Evolutionary conservation across 2,329 filamentous ascomycete species (phyloP), one percentile per base, ranked within the genome.

Genomic region (Talaromyces sp.): DNA sequence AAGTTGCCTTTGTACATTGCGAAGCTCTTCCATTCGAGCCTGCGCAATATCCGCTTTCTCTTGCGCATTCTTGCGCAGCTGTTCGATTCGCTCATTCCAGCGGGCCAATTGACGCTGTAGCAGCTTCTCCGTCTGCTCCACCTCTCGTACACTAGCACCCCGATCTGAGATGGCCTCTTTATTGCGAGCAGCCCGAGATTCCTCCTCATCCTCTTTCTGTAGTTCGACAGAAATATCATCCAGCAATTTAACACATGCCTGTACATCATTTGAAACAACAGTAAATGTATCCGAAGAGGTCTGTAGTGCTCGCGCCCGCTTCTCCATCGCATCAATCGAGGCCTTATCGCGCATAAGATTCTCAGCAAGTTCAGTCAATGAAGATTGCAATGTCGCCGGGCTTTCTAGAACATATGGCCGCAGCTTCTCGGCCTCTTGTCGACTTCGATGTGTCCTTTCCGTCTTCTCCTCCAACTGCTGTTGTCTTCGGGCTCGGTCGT

Each of bases 331-430:
- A 67, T 97, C 93, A 56, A 97, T 95, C 55, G 93, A 89, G 9
- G 85, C 78, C 68, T 93, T 93, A 71, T 97, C 92, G 45, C 81
- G 81, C 59, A 82, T 83, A 47, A 97, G 80, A 43, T 86, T 90
- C 65, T 90, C 88, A 56, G 86, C 90, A 50, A 99, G 79, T 58
- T 97, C 91, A 2, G 88, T 84, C 51, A 99, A 78, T 40, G 87
- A 88, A 29, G 88, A 83, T 71, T 97, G 92, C 24, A 99, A 81
- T 14, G 87, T 86, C 2, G 86, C 87, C 0, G 93, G 91, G 65
- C 89, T 95, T 70, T 97, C 91, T 52, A 93, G 83, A 37, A 94
- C 91, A 71, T 99, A 99, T 11, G 94, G 94, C 50, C 90, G 85
- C 54, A 99, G 77, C 74, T 97, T 97, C 51, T 88, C 84, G 62